Conservation (phyloP, 176 grass and related monocot genomes). For the Coix lacrymajobi region DNA sequence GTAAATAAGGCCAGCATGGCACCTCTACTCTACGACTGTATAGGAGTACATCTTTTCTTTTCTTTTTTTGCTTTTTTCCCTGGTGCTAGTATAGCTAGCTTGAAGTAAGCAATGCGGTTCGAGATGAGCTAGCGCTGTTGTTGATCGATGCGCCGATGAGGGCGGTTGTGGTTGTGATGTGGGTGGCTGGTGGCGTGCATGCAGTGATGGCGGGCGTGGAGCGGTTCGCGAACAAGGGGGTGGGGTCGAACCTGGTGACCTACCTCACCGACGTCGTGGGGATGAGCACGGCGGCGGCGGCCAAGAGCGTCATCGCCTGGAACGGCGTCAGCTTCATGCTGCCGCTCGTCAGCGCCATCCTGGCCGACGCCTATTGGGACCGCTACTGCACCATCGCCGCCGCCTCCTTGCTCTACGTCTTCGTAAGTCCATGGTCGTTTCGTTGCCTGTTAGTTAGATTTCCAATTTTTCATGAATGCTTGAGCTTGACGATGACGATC, state of each 20-base stretch:
- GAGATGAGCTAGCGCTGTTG: neutral
- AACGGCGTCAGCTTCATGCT: slow-evolving; percentile 80
- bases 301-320: slow-evolving; percentile 77
- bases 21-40: neutral
- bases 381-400: slow-evolving; percentile 57
- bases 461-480: neutral
- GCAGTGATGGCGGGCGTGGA: slow-evolving; percentile 86
- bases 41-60: neutral
- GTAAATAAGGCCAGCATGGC: slow-evolving; percentile 27
- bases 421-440: slow-evolving; percentile 36
- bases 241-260: slow-evolving; percentile 85
- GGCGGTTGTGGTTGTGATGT: too few species aligned
- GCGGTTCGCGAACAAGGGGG: slow-evolving; percentile 86
- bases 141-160: neutral
- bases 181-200: too few species aligned
- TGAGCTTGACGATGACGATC: neutral
- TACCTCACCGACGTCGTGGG: slow-evolving; percentile 68
- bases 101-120: neutral
- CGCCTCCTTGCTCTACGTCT: slow-evolving; percentile 76
- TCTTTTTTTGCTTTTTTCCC: neutral
- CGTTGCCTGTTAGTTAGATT: neutral
- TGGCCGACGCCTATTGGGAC: slow-evolving; percentile 83
- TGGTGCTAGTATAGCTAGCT: neutral
- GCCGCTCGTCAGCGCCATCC: slow-evolving; percentile 61
- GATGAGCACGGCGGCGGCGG: slow-evolving; percentile 83